phyloP scores from a whole-genome alignment of 108 stramenopile genomes.

The Fistulifera solaris region DNA sequence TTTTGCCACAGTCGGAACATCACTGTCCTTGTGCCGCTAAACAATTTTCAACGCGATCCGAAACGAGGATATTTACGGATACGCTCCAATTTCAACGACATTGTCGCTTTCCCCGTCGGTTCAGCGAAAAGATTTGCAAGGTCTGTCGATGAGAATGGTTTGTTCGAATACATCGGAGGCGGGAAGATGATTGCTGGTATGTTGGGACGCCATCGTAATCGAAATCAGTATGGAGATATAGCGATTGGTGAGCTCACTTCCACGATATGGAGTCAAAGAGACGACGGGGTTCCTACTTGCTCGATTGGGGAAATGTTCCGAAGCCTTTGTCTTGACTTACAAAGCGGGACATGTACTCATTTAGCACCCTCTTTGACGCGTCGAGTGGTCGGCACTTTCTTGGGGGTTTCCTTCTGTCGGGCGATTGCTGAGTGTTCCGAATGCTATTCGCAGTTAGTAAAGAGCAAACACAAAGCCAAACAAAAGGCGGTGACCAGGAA shows the following conservation, averaged over 20 bases:
- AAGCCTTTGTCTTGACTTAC: slow-evolving; percentile 38
- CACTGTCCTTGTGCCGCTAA: slow-evolving; percentile 8
- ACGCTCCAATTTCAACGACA: slow-evolving; percentile 22
- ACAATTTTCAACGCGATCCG: slow-evolving; percentile 3
- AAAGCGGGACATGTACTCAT: slow-evolving; percentile 6
- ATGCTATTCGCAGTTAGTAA: slow-evolving; percentile 41
- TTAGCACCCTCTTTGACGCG: slow-evolving; percentile 58
- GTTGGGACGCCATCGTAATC: slow-evolving; percentile 28
- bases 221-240: neutral
- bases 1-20: neutral
- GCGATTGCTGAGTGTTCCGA: slow-evolving; percentile 50
- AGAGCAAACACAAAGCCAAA: neutral
- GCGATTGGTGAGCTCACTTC: too few species aligned
- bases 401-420: slow-evolving; percentile 58
- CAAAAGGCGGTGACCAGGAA: slow-evolving; percentile 9
- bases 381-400: slow-evolving; percentile 29
- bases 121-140: neutral
- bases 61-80: slow-evolving; percentile 50
- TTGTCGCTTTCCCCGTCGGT: slow-evolving; percentile 3
- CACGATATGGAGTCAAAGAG: neutral
- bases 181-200: slow-evolving; percentile 43
- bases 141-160: neutral
- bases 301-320: slow-evolving; percentile 28
- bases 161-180: slow-evolving; percentile 23
- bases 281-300: slow-evolving; percentile 2